Evolutionary conservation across 129 eudicot genomes (phyloP), one percentile per base, ranked within the genome.

Genomic region (Cynara cardunculus): DNA sequence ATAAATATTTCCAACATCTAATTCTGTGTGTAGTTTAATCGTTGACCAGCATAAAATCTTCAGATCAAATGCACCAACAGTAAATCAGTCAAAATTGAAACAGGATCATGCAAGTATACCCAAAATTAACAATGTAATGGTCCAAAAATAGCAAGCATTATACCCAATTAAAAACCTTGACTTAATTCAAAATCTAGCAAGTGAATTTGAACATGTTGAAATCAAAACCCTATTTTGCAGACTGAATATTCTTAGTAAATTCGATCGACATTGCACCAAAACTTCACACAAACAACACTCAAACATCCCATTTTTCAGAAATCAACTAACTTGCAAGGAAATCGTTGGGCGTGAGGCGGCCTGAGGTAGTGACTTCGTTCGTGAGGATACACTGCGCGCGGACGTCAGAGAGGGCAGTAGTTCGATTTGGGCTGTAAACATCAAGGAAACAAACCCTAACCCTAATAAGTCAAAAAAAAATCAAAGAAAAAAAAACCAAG

Each of bases 11-110:
- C 35, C 79, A 69, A 79, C 71, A 78, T 78, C 76, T 80, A 76
- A 67, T 53, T 78, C 84, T 71, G 73, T 35, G 78, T 70, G 87
- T 84, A 85, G 31, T 84, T 88, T 86, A 27, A 90, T 59, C 3
- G 87, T 80, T 64, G 97, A 90, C 99, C 97, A 92, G 65, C 86
- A 79, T 85, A 90, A 88, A 73, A 30, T 83, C 74, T 80, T 92
- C 62, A 95, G 87, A 89, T 95, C 94, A 83, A 92, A 87, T 34
- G 88, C 93, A 56, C 65, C n/a, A 56, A 56, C 65, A 56, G 24
- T 56, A 56, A 56, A 53, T 53, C 64, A 18, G 64, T 53, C 64
- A 16, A 53, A 16, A 53, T 53, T 53, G 16, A 53, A 16, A 13
- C n/a, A 13, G 6, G 5, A 46, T 46, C 5, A 46, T 46, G 61